These are phyloP conservation scores for Jaapia argillacea DNA, from an alignment of 768 basidiomycete species.

Conservation along the genomic window DNA sequence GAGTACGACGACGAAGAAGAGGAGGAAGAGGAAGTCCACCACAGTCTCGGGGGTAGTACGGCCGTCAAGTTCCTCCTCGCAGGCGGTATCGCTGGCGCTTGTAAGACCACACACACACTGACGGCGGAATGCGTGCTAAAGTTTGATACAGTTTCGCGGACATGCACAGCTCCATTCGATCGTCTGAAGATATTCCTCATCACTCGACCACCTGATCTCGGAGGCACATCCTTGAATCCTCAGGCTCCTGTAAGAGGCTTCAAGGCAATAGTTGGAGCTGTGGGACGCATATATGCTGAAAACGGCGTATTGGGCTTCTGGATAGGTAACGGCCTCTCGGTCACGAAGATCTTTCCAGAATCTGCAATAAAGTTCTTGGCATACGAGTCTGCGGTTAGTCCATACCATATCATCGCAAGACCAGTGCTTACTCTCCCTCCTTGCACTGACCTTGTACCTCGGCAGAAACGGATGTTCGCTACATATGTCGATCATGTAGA, in stretches of 20 bases:
- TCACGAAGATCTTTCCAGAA: conserved; percentile 94
- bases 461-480: conserved; percentile 89
- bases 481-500: conserved; percentile 86
- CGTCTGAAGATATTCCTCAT: conserved; percentile 95
- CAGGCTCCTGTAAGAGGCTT: conserved; percentile 40
- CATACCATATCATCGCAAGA: not conserved
- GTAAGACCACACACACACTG: conserved; percentile 31
- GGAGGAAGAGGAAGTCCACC: conserved; percentile 50
- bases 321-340: conserved; percentile 95
- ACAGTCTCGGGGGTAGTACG: conserved; percentile 54
- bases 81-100: conserved; percentile 90
- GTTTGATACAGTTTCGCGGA: conserved; percentile 66
- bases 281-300: conserved; percentile 78
- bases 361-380: conserved; percentile 97
- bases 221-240: conserved; percentile 36
- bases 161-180: conserved; percentile 96
- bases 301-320: conserved; percentile 89
- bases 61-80: conserved; percentile 88
- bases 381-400: conserved; percentile 83
- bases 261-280: conserved; percentile 60
- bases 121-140: conserved; percentile 4
- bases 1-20: conserved; percentile 36
- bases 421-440: conserved; percentile 6
- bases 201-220: conserved; percentile 71
- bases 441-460: conserved; percentile 7